Base-by-base conservation (phyloP, 495 filamentous ascomycete species). In the Podospora fimiseda region DNA sequence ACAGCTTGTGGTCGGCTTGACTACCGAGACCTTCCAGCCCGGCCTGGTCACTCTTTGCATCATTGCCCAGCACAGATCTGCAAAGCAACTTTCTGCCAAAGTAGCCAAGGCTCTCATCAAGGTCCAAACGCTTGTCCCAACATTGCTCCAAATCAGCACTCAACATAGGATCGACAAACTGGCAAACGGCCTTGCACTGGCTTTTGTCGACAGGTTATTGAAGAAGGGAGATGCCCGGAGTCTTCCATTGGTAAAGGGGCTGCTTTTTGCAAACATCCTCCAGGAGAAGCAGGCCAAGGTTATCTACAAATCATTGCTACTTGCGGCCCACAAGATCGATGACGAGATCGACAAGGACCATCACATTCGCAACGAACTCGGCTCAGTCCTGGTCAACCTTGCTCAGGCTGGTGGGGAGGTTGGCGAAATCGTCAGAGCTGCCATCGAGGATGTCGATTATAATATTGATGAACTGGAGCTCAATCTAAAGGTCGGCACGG, bases 21-120 rank as follows among this genome's bases (percentile, higher is more conserved):
- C 80, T 1, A 60, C 71, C 20, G 87, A 88, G 42, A 91, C 86
- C 0, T 59, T 80, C 2, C 76, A 80, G 14, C 79, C 87, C 2
- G 89, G 87, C n/a, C 72, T 97, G 16, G 80, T 89, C 19, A 94
- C 89, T 59, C 65, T 96, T 16, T 81, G 86, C 23, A 80, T 94
- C 24, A 66, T 97, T 21, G 85, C 90, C 1, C 83, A 96, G 58
- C 80, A 88, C 57, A 75, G 83, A 55, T 79, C 77, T 3, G 75
- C 74, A 18, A 88, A 83, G 65, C 78, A 84, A 33, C 69, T 95
- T 18, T 84, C 91, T 0, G 78, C 76, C 54, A 74, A 79, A 45
- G 81, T 91, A 14, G 79, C 85, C 48, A 86, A 80, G 64, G 80
- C 82, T 2, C 61, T 96, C 9, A 63, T 88, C 39, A 84, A 83